Base-by-base conservation (phyloP, 495 filamentous ascomycete genomes). In the Ramalina peruviana region DNA sequence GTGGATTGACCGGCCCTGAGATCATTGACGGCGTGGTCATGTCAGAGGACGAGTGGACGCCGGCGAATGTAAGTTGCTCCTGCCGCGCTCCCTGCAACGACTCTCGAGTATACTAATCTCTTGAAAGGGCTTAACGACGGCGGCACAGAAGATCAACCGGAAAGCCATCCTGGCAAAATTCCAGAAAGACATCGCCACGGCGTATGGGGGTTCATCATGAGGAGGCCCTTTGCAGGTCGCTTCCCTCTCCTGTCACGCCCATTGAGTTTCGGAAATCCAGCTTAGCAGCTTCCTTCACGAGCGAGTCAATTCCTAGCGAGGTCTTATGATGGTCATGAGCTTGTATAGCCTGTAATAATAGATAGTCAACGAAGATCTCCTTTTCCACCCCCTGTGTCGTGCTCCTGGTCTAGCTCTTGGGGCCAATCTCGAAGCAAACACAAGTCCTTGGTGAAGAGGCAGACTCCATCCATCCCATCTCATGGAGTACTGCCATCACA, bases 31-130 rank as follows among this genome's bases (percentile, higher is more conserved):
- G 92, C 53, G 87, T 93, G 15, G 87, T 95, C 6, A 63, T 98
- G 61, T 84, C 87, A 1, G 88, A 95, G 54, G 90, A 98, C 65
- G 92, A 98, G 64, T 98, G 92, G 92, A 96, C 84, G 23, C 85
- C 92, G 45, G 84, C 93, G 47, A 97, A 94, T 67, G 90, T 94
- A 73, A 80, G 88, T 52, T 16, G 36, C 47, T 37, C 36, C 11
- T 17, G n/a, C 38, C 23, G 26, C 21, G n/a, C n/a, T 20, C 23
- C 21, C 21, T 30, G 33, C 21, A 17, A 1, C 33, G 0, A 40
- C 2, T n/a, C 20, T 6, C 3, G 46, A 11, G 37, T 41, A 25
- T 25, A 25, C 54, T 60, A 15, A 53, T 40, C 43, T 11, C 6
- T 13, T 39, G 41, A 27, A 43, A 76, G 72, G 73, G 73, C 36